Evolutionary conservation across 495 filamentous ascomycete species (phyloP).

Genomic region (Penicillium canariense): DNA sequence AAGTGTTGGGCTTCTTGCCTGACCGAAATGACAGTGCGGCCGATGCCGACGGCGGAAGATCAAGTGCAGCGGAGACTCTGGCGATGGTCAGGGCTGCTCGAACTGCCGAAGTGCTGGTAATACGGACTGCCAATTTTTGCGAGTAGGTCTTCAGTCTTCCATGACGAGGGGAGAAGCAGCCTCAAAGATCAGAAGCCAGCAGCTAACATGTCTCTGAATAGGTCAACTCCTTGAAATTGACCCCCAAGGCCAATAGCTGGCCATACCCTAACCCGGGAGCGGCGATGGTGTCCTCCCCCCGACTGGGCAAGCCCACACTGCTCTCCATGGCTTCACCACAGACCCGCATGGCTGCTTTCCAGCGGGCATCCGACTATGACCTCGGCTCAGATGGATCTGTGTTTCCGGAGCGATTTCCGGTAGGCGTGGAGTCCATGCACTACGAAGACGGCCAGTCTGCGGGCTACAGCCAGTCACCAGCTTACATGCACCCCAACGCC

Average conservation of each 20-base stretch:
- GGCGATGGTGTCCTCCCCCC: conserved; percentile 17
- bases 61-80: conserved; percentile 85
- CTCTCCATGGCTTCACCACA: conserved; percentile 21
- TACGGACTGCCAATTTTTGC: conserved; percentile 71
- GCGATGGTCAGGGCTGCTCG: conserved; percentile 69
- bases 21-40: conserved; percentile 59
- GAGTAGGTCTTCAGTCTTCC: conserved; percentile 53
- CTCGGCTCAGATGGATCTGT: conserved; percentile 20
- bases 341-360: conserved; percentile 18
- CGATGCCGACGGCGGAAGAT: conserved; percentile 95
- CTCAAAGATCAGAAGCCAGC: neutral
- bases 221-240: conserved; percentile 21
- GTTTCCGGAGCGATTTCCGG: conserved; percentile 20
- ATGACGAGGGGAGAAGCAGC: neutral
- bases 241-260: conserved; percentile 30
- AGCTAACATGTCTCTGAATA: neutral
- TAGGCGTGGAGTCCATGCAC: conserved; percentile 22
- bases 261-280: conserved; percentile 28
- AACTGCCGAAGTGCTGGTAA: conserved; percentile 77
- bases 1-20: neutral
- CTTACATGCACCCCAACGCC: conserved; percentile 31
- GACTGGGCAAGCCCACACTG: conserved; percentile 17
- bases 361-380: conserved; percentile 29
- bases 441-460: conserved; percentile 35
- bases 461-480: conserved; percentile 27